Evolutionary conservation across 2,329 filamentous ascomycete genomes (phyloP), one percentile per base, ranked within the genome.

Genomic region (Microdochium paspali): DNA sequence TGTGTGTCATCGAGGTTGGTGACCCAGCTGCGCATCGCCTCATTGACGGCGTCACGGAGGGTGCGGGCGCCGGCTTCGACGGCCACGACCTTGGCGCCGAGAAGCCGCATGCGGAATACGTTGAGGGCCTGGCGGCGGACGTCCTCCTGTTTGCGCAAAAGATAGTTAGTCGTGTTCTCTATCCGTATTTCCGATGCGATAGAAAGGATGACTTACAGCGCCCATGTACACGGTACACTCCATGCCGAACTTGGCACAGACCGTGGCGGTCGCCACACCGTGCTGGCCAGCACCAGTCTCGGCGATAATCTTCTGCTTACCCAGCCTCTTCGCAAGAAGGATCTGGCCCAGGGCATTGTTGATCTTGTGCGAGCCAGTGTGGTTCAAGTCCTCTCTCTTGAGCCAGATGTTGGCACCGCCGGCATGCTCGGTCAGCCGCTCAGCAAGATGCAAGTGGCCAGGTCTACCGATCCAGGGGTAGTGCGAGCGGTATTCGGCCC

Each of bases 151-250:
- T 25, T 18, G n/a, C 13, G 26, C 13, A 1, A 21, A 55, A 62
- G 60, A 53, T 23, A 51, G 48, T 24, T 4, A 43, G 35, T 45
- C 30, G 44, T 28, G 42, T 52, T 18, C 43, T 35, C 24, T 6
- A 10, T 4, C 26, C 26, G 13, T 28, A 24, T 18, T 4, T 35
- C 13, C 24, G 20, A 24, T 24, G 10, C 32, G 15, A 35, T 15
- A 9, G 6, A 21, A 15, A 25, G 24, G 15, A 43, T 18, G n/a
- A 68, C 70, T 64, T 63, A 74, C 71, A 44, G 90, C 90, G 58
- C 93, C 93, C 93, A 98, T 98, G 70, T 90, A 98, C 47, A 98
- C 87, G 25, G 90, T 95, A 65, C 93, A 98, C 65, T 91, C 85
- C 90, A 98, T 91, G 61, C 89, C 90, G 60, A 98, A 97, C 70